Percentiles rank a stretch among this genome's conserved stretches.
phyloP scores from a whole-genome alignment of 2,329 filamentous ascomycete species.

The Juglanconis oblonga region DNA sequence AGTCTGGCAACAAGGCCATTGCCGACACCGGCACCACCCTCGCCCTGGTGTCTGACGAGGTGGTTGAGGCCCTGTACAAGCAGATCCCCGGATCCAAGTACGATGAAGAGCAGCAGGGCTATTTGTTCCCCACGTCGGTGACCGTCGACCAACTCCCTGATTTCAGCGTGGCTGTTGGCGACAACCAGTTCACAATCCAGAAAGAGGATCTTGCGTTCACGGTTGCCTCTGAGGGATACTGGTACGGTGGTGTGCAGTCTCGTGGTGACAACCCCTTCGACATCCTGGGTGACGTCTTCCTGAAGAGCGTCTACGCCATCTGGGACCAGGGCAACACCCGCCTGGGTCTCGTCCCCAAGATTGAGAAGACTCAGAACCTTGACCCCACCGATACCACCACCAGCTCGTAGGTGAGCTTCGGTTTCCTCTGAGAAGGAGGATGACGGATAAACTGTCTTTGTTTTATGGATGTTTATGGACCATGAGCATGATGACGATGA shows the following conservation, averaged over 20 bases:
- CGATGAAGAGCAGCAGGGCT: conserved; percentile 57
- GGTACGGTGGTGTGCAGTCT: conserved; percentile 65
- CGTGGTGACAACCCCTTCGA: conserved; percentile 57
- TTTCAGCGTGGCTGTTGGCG: conserved; percentile 62
- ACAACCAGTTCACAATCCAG: conserved; percentile 56
- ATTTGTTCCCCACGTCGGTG: conserved; percentile 56
- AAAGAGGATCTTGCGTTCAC: conserved; percentile 33
- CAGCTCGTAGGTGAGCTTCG: background rate
- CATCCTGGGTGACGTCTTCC: conserved; percentile 61
- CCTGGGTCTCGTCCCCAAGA: conserved; percentile 58
- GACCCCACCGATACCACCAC: conserved; percentile 18
- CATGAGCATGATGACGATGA: background rate
- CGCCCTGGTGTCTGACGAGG: conserved; percentile 59
- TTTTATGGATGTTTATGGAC: background rate
- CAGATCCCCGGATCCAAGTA: conserved; percentile 60
- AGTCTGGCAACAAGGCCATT: conserved; percentile 61
- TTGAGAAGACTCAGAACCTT: conserved; percentile 35
- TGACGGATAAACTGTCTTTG: too few relatives aligned
- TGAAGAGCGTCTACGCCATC: conserved; percentile 66
- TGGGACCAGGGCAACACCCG: conserved; percentile 61
- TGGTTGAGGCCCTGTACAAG: conserved; percentile 61
- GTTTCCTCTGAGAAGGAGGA: background rate
- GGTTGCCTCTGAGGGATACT: conserved; percentile 43
- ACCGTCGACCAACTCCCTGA: conserved; percentile 53
- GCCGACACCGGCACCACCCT: conserved; percentile 71